phyloP scores from a whole-genome alignment of 2,329 filamentous ascomycete species.

The Aciculosporium take region DNA sequence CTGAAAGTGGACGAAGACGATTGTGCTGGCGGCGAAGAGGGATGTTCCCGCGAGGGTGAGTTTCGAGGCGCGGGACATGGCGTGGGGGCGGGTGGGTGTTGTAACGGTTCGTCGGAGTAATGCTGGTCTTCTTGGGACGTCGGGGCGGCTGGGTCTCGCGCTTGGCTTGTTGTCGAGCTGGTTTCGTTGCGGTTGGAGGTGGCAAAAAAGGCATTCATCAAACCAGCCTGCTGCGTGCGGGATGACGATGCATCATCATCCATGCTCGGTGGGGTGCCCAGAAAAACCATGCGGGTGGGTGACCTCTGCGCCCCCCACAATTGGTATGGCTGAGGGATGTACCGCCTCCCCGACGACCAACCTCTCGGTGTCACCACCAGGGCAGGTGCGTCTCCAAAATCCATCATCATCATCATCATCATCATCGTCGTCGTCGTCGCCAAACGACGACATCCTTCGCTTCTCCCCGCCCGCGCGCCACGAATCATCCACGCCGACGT shows the following conservation, averaged over 20 bases:
- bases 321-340: not conserved
- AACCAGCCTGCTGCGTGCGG: not conserved
- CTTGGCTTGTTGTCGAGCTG: too few species aligned
- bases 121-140: not conserved
- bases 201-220: too few species aligned
- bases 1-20: conserved; percentile 78
- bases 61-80: conserved; percentile 85
- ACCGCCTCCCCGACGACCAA: not conserved
- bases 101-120: too few species aligned
- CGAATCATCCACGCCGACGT: too few species aligned
- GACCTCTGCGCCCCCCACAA: not conserved
- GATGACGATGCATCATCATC: not conserved
- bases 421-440: not conserved
- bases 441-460: not conserved
- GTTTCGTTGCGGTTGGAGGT: too few species aligned
- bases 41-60: conserved; percentile 69
- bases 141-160: too few species aligned
- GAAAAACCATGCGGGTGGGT: not conserved
- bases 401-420: not conserved
- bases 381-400: not conserved
- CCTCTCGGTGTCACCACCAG: not conserved
- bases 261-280: not conserved
- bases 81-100: not conserved
- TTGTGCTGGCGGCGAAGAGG: conserved; percentile 58
- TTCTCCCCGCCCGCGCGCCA: not conserved